A percentile compares a stretch with the other conserved stretches of the same genome.
phyloP scores from a whole-genome alignment of 768 basidiomycete species.

The Tylopilus vinaceipallidus region DNA sequence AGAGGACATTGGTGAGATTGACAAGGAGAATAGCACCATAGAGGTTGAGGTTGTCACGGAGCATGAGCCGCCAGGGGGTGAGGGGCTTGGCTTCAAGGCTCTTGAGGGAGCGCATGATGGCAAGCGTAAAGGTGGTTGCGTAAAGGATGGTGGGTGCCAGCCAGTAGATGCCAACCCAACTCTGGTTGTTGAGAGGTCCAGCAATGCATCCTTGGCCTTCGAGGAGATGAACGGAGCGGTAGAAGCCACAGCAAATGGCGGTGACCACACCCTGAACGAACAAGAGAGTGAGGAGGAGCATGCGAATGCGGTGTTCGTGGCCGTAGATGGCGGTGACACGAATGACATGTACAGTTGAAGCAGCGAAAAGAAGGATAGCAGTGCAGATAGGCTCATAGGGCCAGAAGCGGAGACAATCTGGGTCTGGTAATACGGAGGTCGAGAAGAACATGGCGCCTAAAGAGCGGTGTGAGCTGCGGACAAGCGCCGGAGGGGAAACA shows the following conservation, averaged over 20 bases:
- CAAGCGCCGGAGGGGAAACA: conserved; percentile 11
- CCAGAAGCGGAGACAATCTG: conserved; percentile 66
- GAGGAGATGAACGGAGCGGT: conserved; percentile 72
- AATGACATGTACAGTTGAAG: conserved; percentile 73
- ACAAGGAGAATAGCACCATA: conserved; percentile 79
- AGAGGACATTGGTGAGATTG: conserved; percentile 80
- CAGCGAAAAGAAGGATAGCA: conserved; percentile 69
- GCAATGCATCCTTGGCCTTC: conserved; percentile 84
- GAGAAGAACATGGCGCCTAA: conserved; percentile 83
- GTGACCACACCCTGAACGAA: conserved; percentile 71
- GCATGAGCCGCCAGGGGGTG: conserved; percentile 81
- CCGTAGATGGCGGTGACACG: conserved; percentile 77
- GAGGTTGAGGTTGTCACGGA: conserved; percentile 84
- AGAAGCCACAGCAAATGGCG: conserved; percentile 76
- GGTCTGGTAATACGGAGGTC: conserved; percentile 55
- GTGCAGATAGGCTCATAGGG: conserved; percentile 88
- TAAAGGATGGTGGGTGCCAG: conserved; percentile 69
- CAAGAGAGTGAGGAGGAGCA: conserved; percentile 55
- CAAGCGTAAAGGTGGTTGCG: conserved; percentile 31
- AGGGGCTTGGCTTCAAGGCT: conserved; percentile 45
- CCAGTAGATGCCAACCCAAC: conserved; percentile 89
- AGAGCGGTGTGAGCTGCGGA: conserved; percentile 4
- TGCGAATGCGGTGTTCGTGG: conserved; percentile 53
- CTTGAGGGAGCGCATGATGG: conserved; percentile 22
- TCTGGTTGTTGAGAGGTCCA: conserved; percentile 60